Base-by-base conservation (phyloP, 371 early-diverging fungal genomes). In the Apophysomyces ossiformis region DNA sequence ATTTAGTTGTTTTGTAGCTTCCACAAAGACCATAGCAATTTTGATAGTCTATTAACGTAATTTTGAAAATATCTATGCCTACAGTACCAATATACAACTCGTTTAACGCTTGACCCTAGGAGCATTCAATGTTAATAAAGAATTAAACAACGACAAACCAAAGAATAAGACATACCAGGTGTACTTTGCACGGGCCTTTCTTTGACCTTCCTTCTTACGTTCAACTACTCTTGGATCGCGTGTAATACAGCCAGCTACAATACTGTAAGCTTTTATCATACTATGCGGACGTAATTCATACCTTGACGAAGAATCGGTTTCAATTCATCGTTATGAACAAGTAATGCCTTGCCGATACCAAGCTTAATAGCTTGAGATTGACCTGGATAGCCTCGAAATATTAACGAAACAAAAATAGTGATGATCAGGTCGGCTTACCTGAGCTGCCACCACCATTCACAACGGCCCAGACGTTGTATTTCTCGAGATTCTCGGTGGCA, bases 201-300 rank as follows among this genome's bases (percentile, higher is more conserved):
- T 93, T 75, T 94, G 95, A 72, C 96, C 96, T 57, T 96, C 92
- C 92, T 99, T 99, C 84, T 99, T 99, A 74, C 98, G 89, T 84
- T 99, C 99, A 41, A 96, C 96, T 60, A 87, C 90, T 73, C 98
- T 87, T 21, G 87, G 85, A 83, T 99, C 98, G 43, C 91, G 85
- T 37, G 79, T 86, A 50, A 93, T 79, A 43, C 93, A 85, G 1
- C 92, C 93, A 46, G 90, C 93, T 86, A 73, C n/a, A 58, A 37
- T 36, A 64, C 50, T 9, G 11, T 16, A 21, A 21, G 9, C n/a
- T 9, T 50, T 21, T 18, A 11, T 21, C 35, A 54, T 50, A 50
- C 9, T n/a, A 16, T 13, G 4, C n/a, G 21, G 39, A 45, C 45
- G 5, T 26, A 18, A 36, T 21, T 61, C 72, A 69, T 78, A 92